Base-by-base conservation (phyloP, 2,329 filamentous ascomycete species). In the Arthrobotrys sinensis region DNA sequence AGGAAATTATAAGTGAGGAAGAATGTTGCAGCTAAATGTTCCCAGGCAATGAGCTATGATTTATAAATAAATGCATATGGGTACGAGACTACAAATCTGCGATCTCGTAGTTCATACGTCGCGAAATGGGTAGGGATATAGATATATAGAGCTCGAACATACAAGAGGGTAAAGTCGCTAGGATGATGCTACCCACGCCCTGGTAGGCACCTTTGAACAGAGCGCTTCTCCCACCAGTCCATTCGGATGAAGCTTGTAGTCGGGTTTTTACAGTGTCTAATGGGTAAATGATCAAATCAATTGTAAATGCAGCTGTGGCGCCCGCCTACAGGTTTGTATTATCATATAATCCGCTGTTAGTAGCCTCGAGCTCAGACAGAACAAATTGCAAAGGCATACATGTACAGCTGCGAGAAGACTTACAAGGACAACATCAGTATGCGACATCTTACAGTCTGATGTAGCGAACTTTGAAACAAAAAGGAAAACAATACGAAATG, bases 211-310 rank as follows among this genome's bases (percentile, higher is more conserved):
- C 94, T 11, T 89, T 87, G 80, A 93, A 88, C 0, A 85, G 84
- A 14, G 87, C 86, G 85, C 91, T 95, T 0, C 91, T 87, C 62
- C 88, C 88, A 43, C 53, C 66, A 14, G 89, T 86, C 85, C 94
- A 96, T 81, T 94, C 89, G 12, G 68, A 55, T 11, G 90, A 91
- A 66, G 91, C 93, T 83, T 97, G 94, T 57, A 93, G 88, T 8
- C 94, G 89, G 6, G 94, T 97, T 83, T 97, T 97, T 82, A 97
- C 87, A 0, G 94, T 97, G 83, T 97, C 94, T 14, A 97, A 87
- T 0, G 94, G 94, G 82, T 96, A 97, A 40, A 97, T 89, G 14
- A 97, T 86, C 60, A 96, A 86, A 84, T 97, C 93, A 71, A 97
- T 92, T 0, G 91, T 91, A 83, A 97, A 93, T 28, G 93, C 94